Percentiles rank a stretch among this genome's conserved stretches.
Conservation (phyloP, 169 alveolate species). For the Babesia gibsoni region DNA sequence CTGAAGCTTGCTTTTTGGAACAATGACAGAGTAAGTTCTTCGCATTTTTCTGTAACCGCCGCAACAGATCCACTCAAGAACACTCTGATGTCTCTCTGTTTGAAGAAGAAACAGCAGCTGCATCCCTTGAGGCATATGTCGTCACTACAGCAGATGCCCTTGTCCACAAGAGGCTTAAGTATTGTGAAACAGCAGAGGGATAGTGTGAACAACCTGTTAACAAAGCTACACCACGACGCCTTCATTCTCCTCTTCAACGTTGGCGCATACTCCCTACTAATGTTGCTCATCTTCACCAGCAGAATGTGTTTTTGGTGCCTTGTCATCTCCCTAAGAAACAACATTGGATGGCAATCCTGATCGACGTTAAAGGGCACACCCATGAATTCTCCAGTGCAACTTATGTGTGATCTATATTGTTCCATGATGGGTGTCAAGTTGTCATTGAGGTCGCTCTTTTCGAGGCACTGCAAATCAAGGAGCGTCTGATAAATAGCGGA, state of each 20-base stretch:
- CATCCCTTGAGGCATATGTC: not conserved
- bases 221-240: not conserved
- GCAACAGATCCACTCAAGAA: not conserved
- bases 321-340: not conserved
- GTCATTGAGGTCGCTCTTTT: not conserved
- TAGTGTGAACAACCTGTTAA: not conserved
- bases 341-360: not conserved
- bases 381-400: not conserved
- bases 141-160: not conserved
- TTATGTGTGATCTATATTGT: not conserved
- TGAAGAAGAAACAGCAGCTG: not conserved
- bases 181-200: slow-evolving; percentile 1
- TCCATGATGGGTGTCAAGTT: slow-evolving; percentile 1
- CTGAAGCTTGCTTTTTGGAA: not conserved
- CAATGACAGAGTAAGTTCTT: not conserved
- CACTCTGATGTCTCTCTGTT: not conserved
- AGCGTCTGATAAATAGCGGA: not conserved
- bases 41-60: not conserved
- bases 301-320: not conserved
- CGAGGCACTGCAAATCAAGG: not conserved
- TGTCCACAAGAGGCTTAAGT: not conserved
- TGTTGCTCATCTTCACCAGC: not conserved
- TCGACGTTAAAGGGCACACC: slow-evolving; percentile 5
- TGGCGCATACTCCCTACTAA: not conserved
- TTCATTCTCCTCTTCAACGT: not conserved